A percentile compares a stretch with the other conserved stretches of the same genome.
These are phyloP conservation scores for Paecilomyces niveus DNA, from an alignment of 2,329 filamentous ascomycete species.

Conservation along the genomic window DNA sequence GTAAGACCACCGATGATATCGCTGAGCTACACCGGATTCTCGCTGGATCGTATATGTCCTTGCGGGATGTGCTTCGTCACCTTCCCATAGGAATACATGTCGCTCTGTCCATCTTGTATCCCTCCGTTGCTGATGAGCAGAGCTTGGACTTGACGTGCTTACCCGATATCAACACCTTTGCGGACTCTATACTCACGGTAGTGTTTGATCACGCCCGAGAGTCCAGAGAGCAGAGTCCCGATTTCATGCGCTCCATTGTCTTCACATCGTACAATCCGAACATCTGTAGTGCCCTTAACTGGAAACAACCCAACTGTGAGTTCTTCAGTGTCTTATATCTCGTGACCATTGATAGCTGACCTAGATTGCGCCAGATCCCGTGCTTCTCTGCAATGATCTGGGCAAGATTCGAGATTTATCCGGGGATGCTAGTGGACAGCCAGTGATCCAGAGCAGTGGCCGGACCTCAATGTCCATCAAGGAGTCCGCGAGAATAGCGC, in stretches of 20 bases:
- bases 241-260: constrained; percentile 76
- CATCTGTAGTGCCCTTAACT: constrained; percentile 90
- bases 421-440: constrained; percentile 28
- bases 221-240: constrained; percentile 58
- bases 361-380: constrained; percentile 55
- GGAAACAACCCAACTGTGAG: constrained; percentile 95
- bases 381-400: constrained; percentile 90
- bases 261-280: constrained; percentile 90
- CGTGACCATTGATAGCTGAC: constrained; percentile 6
- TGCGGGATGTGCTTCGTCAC: constrained; percentile 67
- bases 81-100: constrained; percentile 76
- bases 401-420: constrained; percentile 46
- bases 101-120: constrained; percentile 88
- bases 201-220: constrained; percentile 86
- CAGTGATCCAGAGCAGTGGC: constrained; percentile 54
- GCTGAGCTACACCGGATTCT: constrained; percentile 65
- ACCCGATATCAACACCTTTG: constrained; percentile 76
- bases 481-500: constrained; percentile 85
- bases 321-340: constrained; percentile 5
- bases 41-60: constrained; percentile 67
- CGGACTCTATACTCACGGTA: constrained; percentile 72
- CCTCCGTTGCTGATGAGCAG: constrained; percentile 66
- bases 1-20: constrained; percentile 37
- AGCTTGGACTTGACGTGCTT: constrained; percentile 63
- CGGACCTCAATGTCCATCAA: constrained; percentile 79